A percentile compares a stretch with the other conserved stretches of the same genome.
Conservation (phyloP, 495 filamentous ascomycete species). For the Umbilicaria muhlenbergii region DNA sequence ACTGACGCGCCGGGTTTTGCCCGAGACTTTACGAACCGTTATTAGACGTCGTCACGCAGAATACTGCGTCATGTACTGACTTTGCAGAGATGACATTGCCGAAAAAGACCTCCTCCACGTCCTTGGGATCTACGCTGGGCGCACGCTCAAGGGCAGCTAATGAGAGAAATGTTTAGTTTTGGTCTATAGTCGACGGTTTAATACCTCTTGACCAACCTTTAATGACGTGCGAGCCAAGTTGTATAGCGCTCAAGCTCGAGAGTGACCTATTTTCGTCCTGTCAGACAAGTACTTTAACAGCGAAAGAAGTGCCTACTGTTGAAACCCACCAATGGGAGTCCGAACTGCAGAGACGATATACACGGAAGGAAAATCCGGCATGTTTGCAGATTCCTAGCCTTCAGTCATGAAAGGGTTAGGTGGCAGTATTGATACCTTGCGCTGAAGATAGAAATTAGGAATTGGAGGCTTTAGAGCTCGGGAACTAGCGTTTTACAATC, state of each 20-base stretch:
- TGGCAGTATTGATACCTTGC: neutral
- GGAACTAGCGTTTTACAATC: too few species aligned
- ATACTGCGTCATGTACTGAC: conserved; percentile 29
- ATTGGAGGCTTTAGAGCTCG: too few species aligned
- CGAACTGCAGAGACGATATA: conserved; percentile 89
- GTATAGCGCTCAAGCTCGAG: conserved; percentile 66
- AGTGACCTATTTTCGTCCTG: conserved; percentile 43
- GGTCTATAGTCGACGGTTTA: neutral
- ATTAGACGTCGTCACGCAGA: conserved; percentile 7
- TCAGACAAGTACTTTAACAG: too few species aligned
- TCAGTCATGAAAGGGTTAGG: neutral
- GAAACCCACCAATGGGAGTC: conserved; percentile 84
- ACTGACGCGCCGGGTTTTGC: conserved; percentile 92
- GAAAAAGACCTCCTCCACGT: conserved; percentile 93
- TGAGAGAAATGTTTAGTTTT: conserved; percentile 8
- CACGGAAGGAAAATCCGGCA: conserved; percentile 59
- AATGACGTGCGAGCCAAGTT: conserved; percentile 83
- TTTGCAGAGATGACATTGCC: conserved; percentile 95
- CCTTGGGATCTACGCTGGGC: conserved; percentile 64
- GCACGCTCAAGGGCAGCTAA: conserved; percentile 73
- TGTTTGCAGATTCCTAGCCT: conserved; percentile 14
- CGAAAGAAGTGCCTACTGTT: conserved; percentile 47
- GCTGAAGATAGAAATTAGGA: neutral
- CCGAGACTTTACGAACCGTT: conserved; percentile 48
- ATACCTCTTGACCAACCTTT: conserved; percentile 40